These are phyloP conservation scores for Ceratocystis diversiconidia DNA, from an alignment of 2,329 filamentous ascomycete genomes.

Conservation along the genomic window DNA sequence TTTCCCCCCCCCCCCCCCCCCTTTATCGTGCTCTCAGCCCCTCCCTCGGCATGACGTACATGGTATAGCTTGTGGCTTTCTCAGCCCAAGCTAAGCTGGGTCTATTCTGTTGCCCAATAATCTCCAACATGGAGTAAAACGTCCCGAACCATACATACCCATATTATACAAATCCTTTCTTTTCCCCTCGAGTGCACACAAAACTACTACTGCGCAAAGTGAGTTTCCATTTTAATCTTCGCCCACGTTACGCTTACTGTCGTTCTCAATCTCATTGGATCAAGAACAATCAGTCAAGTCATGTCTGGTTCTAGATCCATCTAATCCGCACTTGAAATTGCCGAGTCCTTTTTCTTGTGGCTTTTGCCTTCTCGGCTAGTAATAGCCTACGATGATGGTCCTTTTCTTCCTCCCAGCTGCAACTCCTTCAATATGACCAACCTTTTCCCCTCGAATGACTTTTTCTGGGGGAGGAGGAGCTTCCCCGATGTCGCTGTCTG, in stretches of 20 bases:
- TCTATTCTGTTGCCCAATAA: not conserved
- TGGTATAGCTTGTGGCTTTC: not conserved
- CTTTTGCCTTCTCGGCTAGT: not conserved
- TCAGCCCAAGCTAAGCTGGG: not conserved
- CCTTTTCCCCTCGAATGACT: not conserved
- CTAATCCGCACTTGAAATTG: not conserved
- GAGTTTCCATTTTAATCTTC: not conserved
- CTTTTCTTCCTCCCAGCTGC: not conserved
- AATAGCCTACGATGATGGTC: not conserved
- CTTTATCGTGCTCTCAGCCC: not conserved
- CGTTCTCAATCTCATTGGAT: not conserved
- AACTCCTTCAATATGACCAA: not conserved
- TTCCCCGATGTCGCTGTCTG: constrained; percentile 7
- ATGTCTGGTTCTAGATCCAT: not conserved
- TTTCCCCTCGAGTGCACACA: not conserved
- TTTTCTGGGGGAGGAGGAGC: not conserved
- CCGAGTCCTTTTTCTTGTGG: not conserved
- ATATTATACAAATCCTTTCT: not conserved
- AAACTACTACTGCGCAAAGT: not conserved
- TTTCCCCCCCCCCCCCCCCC: too few relatives aligned
- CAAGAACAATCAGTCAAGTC: not conserved
- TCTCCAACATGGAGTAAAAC: not conserved
- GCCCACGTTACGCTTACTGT: not conserved
- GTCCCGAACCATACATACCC: not conserved
- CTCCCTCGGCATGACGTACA: not conserved